Evolutionary conservation across 129 eudicot genomes (phyloP), one percentile per base, ranked within the genome.

Genomic region (Solidago caesia): DNA sequence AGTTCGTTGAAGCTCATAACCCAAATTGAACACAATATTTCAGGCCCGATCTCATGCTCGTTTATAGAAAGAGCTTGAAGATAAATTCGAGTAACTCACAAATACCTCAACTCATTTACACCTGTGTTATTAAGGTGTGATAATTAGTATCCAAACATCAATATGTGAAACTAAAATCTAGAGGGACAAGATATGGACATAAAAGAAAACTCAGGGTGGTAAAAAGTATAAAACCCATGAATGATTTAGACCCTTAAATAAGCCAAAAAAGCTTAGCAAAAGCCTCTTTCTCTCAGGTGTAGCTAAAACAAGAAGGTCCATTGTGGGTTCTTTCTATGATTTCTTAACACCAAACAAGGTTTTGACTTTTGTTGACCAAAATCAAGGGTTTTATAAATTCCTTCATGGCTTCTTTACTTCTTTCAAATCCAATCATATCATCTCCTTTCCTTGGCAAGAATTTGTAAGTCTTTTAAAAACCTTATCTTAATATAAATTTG

Each of bases 361-460:
- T 70, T 47, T 52, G 8, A 70, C 69, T 62, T 11, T 33, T 33
- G 39, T 33, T 33, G 39, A 48, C 26, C 21, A 56, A 13, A 56
- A 56, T 78, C 71, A 70, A 49, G 71, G 72, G 82, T 71, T 33
- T 33, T 1, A 33, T 0, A 33, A 33, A 33, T 33, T 33, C 39
- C 1, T 68, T 70, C 51, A 89, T 89, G 96, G 86, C 89, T 60
- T 75, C 91, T 26, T 60, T 86, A 73, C 47, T 85, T 25, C 79
- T 87, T 70, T 85, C 87, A 3, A 77, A 72, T 72, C 87, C 92
- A 71, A 42, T 80, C 53, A 74, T 80, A 59, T 46, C 85, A 42
- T 80, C 92, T 67, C 67, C 90, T 78, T 89, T 87, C 81, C 79
- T 82, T 77, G 89, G 86, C 84, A 66, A 69, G 62, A 81, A 85